These are phyloP conservation scores for Sanghuangporus sanghuang DNA, from an alignment of 1,284 basidiomycete genomes.

Conservation along the genomic window DNA sequence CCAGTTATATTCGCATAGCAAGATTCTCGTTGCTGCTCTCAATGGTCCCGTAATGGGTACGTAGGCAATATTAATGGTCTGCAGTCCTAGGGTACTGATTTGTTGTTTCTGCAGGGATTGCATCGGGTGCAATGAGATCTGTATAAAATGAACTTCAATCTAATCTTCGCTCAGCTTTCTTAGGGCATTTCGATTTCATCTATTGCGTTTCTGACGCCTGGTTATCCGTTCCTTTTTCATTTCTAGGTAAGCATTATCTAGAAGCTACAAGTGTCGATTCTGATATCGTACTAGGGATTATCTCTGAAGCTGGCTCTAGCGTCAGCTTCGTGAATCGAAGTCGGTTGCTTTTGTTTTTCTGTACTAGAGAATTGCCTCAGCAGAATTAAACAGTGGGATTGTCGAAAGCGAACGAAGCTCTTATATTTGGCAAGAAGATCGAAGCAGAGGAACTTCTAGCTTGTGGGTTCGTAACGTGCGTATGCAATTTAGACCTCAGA, in stretches of 20 bases:
- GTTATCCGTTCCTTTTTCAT: conserved; percentile 62
- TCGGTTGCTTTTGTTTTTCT: conserved; percentile 23
- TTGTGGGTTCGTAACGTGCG: conserved; percentile 66
- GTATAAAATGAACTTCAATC: not conserved
- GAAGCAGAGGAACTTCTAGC: conserved; percentile 50
- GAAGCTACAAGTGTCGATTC: conserved; percentile 2
- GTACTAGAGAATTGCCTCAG: not conserved
- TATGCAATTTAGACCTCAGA: not conserved
- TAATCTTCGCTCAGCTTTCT: conserved; percentile 41
- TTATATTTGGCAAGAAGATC: conserved; percentile 66
- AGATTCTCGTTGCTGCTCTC: conserved; percentile 60
- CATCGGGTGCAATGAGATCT: conserved; percentile 42
- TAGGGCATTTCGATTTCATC: conserved; percentile 71
- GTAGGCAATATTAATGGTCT: conserved; percentile 15
- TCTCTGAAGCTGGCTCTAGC: conserved; percentile 61
- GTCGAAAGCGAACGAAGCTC: conserved; percentile 62
- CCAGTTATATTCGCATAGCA: conserved; percentile 62
- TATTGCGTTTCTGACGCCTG: conserved; percentile 57
- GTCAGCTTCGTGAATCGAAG: conserved; percentile 63
- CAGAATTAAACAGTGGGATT: conserved; percentile 48
- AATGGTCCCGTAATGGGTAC: conserved; percentile 71
- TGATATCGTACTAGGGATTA: conserved; percentile 39
- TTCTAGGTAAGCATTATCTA: conserved; percentile 44
- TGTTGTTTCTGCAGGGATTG: conserved; percentile 47
- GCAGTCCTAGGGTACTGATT: not conserved